Evolutionary conservation across 2,329 filamentous ascomycete genomes (phyloP).

Genomic region (Pestalotiopsis sp.): DNA sequence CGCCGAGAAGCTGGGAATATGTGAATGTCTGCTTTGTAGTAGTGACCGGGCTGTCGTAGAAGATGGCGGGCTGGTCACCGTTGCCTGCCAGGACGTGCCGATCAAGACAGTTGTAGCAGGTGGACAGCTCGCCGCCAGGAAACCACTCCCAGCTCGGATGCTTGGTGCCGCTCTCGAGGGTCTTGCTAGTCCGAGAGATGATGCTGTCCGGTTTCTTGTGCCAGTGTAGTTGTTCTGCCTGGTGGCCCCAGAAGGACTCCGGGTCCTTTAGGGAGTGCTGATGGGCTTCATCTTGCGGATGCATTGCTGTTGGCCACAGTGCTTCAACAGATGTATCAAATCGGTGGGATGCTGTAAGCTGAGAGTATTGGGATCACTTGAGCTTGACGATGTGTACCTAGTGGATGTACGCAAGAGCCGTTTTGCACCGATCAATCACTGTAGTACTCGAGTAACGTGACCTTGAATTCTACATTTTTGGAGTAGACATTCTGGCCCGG

Average conservation of each 20-base stretch:
- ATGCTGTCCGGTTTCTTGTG: constrained; percentile 69
- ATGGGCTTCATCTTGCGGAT: constrained; percentile 53
- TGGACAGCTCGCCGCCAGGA: constrained; percentile 82
- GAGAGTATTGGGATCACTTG: background rate
- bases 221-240: constrained; percentile 78
- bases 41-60: constrained; percentile 87
- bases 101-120: constrained; percentile 89
- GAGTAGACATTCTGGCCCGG: background rate
- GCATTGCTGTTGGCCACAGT: constrained; percentile 22
- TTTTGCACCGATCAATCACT: background rate
- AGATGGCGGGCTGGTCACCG: constrained; percentile 72
- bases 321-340: background rate
- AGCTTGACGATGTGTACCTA: background rate
- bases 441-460: background rate
- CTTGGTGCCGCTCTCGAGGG: constrained; percentile 57
- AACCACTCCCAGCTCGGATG: constrained; percentile 91
- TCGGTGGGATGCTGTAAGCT: no score
- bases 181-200: constrained; percentile 62
- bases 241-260: constrained; percentile 71
- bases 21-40: constrained; percentile 69
- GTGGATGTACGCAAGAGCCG: background rate
- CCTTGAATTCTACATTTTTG: background rate
- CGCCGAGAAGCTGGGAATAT: constrained; percentile 72
- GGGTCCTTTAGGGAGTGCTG: constrained; percentile 65
- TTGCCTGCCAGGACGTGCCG: constrained; percentile 81